Conservation (phyloP, 192 early-diverging fungal genomes). For the Coemansia javaensis region DNA sequence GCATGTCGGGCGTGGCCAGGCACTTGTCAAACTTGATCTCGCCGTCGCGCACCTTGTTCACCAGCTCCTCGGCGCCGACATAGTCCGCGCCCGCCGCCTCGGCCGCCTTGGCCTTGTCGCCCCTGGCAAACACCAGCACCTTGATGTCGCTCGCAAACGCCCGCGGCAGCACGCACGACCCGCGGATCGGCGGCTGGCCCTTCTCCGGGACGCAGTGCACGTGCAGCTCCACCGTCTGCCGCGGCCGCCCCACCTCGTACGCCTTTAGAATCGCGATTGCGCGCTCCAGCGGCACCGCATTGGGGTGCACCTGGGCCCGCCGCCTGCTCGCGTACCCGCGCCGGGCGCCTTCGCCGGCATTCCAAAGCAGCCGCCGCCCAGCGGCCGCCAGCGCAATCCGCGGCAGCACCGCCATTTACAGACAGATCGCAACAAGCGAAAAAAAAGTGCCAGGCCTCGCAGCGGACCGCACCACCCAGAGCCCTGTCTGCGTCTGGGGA, state of each 20-base stretch:
- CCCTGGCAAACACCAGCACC: slow-evolving; percentile 86
- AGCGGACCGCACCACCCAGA: too few relatives aligned
- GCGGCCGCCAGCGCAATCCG: slow-evolving; percentile 2
- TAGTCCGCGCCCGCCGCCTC: slow-evolving; percentile 69
- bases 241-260: slow-evolving; percentile 62
- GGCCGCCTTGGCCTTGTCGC: slow-evolving; percentile 77
- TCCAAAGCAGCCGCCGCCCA: too few relatives aligned
- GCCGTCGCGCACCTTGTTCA: slow-evolving; percentile 61
- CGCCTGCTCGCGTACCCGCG: slow-evolving; percentile 18
- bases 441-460: too few relatives aligned
- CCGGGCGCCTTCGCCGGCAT: neutral
- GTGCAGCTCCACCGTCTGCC: slow-evolving; percentile 62
- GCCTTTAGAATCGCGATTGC: slow-evolving; percentile 59
- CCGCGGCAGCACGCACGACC: slow-evolving; percentile 68
- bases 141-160: slow-evolving; percentile 50
- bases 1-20: slow-evolving; percentile 83
- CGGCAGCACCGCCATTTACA: slow-evolving; percentile 5
- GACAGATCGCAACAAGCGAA: neutral
- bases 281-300: slow-evolving; percentile 45
- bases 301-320: slow-evolving; percentile 31
- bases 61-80: slow-evolving; percentile 85
- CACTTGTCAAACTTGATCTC: slow-evolving; percentile 77
- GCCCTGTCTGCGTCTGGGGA: neutral
- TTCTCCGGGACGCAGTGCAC: slow-evolving; percentile 71
- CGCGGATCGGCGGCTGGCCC: slow-evolving; percentile 74